Evolutionary conservation across 2,329 filamentous ascomycete genomes (phyloP).

Genomic region (Chrysosporium queenslandicum): DNA sequence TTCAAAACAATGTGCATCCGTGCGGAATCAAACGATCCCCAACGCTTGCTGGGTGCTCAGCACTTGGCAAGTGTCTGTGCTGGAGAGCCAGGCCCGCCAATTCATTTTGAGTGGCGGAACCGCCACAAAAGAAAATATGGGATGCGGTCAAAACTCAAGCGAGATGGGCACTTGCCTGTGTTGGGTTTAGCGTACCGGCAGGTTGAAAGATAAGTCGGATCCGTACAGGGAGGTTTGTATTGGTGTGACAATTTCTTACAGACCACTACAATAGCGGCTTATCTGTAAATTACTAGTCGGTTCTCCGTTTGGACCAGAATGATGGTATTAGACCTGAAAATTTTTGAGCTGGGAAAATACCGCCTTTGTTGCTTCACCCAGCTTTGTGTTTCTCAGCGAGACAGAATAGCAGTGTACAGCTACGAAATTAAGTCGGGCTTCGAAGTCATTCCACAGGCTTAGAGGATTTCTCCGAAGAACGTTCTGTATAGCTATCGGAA

Average conservation of each 20-base stretch:
- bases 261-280: background rate
- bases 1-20: background rate
- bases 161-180: background rate
- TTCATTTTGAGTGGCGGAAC: slow-evolving; percentile 14
- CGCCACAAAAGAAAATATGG: slow-evolving; percentile 16
- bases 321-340: no score
- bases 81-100: background rate
- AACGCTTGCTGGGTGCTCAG: background rate
- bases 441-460: no score
- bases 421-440: no score
- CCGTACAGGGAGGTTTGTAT: background rate
- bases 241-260: background rate
- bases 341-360: no score
- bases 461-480: no score
- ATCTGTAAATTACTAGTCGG: background rate
- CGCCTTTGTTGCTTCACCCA: no score
- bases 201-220: background rate
- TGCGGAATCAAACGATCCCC: background rate
- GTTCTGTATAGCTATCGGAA: no score
- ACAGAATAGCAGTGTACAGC: no score
- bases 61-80: slow-evolving; percentile 2
- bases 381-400: no score
- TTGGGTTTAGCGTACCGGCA: background rate
- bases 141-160: slow-evolving; percentile 3
- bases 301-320: no score